Percentiles rank a stretch among this genome's conserved stretches.
phyloP scores from a whole-genome alignment of 306 rosid genomes.

The Sicyos edulis region DNA sequence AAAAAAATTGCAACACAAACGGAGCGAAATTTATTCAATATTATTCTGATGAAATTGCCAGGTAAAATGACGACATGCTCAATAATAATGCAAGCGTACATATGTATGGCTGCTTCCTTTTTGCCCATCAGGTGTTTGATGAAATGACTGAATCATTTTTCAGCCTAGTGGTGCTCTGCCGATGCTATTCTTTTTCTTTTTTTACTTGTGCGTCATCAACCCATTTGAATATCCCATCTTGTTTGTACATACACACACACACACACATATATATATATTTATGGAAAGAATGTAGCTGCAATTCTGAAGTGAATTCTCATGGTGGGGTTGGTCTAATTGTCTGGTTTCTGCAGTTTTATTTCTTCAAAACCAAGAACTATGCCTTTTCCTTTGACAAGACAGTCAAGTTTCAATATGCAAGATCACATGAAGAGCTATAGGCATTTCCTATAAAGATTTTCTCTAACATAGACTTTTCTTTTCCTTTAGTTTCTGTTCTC shows the following conservation, averaged over 20 bases:
- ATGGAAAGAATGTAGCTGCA: neutral
- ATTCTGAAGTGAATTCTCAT: conserved; percentile 3
- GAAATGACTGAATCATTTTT: conserved; percentile 4
- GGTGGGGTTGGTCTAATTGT: conserved; percentile 3
- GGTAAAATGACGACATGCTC: conserved; percentile 11
- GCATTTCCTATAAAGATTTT: neutral
- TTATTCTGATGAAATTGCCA: conserved; percentile 13
- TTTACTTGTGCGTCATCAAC: neutral
- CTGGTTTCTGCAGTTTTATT: conserved; percentile 10
- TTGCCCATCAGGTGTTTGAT: conserved; percentile 18
- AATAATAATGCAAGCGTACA: neutral
- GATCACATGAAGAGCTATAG: conserved; percentile 2
- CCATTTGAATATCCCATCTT: conserved; percentile 5
- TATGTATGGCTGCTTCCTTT: conserved; percentile 7
- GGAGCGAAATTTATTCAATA: conserved; percentile 6
- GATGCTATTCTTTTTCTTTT: conserved; percentile 7
- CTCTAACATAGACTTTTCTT: neutral
- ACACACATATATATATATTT: too few species aligned
- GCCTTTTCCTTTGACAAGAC: neutral
- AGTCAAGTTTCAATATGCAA: neutral
- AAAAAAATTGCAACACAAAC: neutral
- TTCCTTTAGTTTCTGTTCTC: neutral
- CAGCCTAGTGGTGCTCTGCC: neutral
- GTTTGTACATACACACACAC: neutral
- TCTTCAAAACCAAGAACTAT: conserved; percentile 6